phyloP scores from a whole-genome alignment of 139 green algal species.

The Chloropicon primus region DNA sequence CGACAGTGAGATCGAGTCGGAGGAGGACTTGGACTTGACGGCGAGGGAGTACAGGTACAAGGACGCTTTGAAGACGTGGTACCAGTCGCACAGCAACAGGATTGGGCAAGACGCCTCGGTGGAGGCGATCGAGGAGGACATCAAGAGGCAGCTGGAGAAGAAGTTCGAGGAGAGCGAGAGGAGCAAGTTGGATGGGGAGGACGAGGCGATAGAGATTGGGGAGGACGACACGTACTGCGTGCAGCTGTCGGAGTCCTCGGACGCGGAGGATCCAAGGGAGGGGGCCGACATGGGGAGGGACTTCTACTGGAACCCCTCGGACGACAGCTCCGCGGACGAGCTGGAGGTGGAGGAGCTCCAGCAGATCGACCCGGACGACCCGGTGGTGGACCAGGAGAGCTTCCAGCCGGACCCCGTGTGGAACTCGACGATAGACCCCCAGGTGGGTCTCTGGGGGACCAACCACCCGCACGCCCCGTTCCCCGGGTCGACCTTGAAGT shows the following conservation, averaged over 20 bases:
- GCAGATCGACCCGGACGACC: not conserved
- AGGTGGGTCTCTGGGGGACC: slow-evolving; percentile 46
- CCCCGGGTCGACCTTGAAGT: slow-evolving; percentile 66
- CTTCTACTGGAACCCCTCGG: not conserved
- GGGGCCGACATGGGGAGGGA: not conserved
- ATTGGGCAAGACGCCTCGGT: not conserved
- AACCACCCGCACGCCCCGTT: slow-evolving; percentile 75
- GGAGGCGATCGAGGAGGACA: not conserved
- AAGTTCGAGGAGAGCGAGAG: not conserved
- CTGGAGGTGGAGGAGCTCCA: not conserved
- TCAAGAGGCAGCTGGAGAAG: not conserved
- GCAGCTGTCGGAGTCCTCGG: not conserved
- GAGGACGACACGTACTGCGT: not conserved
- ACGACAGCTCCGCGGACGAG: not conserved
- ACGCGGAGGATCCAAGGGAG: not conserved
- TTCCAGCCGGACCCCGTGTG: not conserved
- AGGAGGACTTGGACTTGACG: not conserved
- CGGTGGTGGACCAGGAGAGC: not conserved
- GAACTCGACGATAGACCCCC: slow-evolving; percentile 27
- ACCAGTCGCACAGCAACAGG: not conserved
- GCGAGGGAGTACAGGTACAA: not conserved
- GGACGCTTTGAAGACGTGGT: not conserved
- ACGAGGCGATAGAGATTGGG: not conserved
- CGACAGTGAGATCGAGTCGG: not conserved
- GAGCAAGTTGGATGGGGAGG: not conserved